Evolutionary conservation across 2,329 filamentous ascomycete genomes (phyloP), one percentile per base, ranked within the genome.

Genomic region (Xylariales sp.): DNA sequence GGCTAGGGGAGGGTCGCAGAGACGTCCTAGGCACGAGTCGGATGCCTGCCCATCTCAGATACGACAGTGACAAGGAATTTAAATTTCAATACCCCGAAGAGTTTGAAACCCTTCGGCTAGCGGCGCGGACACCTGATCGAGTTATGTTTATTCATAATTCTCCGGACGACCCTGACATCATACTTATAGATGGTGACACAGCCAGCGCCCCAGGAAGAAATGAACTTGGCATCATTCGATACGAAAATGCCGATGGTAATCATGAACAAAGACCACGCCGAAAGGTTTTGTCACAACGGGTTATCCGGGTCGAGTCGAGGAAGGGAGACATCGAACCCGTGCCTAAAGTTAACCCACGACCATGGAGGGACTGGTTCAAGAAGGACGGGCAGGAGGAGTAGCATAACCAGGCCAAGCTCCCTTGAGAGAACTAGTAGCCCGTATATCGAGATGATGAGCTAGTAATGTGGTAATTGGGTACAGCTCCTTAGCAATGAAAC

Each of bases 21-120:
- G 82, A 84, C 52, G 81, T 84, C 5, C 71, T 85, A 3, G 81
- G 83, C 1, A 74, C 78, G 5, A 75, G 73, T 16, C 78, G 80
- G 23, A 75, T 84, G 70, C 83, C 83, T 10, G 80, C 79, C 1
- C 75, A 78, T 59, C 74, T 76, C 64, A 74, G 76, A 7, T 76
- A 73, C 23, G 71, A 74, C 14, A 66, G 57, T 0, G 59, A 71
- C 53, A 74, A 23, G 58, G 68, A 0, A 14, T 73, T 68, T 57
- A 59, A 10, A 8, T 53, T 75, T 0, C 71, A 77, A 6, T 79
- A 62, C 28, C 74, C 74, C 0, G 7, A 58, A 1, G 59, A 73
- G 5, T 68, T 77, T 34, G 65, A 69, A 28, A 34, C 23, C 12
- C 55, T 75, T 39, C 71, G 73, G 50, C 52, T 59, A 23, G 56